Percentiles rank a stretch among this genome's conserved stretches.
Conservation (phyloP, 2,329 filamentous ascomycete genomes). For the Ceratocystis ficicola region DNA sequence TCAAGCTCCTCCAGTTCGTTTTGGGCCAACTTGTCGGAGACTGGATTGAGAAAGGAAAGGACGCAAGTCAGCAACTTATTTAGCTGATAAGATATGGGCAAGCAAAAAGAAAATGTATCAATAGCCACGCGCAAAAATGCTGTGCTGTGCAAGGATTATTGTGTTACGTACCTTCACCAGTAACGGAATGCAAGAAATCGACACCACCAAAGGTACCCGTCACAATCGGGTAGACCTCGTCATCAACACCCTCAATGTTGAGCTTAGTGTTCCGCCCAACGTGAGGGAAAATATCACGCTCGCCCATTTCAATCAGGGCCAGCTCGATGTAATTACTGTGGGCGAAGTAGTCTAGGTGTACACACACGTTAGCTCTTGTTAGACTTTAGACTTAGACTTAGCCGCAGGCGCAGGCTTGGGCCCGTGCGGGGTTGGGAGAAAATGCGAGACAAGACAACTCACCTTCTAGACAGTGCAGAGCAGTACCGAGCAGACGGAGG, state of each 20-base stretch:
- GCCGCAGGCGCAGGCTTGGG: not conserved
- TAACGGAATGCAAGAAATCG: slow-evolving; percentile 84
- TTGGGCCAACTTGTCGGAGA: slow-evolving; percentile 81
- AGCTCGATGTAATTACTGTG: slow-evolving; percentile 91
- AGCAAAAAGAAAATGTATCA: not conserved
- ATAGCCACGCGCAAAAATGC: not conserved
- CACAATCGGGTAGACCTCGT: slow-evolving; percentile 64
- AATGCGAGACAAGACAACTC: slow-evolving; percentile 23
- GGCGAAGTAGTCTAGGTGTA: slow-evolving; percentile 60
- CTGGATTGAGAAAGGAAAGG: slow-evolving; percentile 28
- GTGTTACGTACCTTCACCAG: slow-evolving; percentile 42
- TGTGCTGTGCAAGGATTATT: not conserved
- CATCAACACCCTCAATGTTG: slow-evolving; percentile 51
- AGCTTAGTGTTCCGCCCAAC: slow-evolving; percentile 65
- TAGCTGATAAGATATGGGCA: not conserved
- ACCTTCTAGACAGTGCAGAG: slow-evolving; percentile 77
- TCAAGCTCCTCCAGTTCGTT: slow-evolving; percentile 84
- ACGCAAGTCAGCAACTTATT: not conserved
- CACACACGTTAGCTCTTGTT: not conserved
- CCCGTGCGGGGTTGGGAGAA: slow-evolving; percentile 10
- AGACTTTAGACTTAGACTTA: not conserved
- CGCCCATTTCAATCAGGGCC: slow-evolving; percentile 74
- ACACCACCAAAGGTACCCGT: slow-evolving; percentile 93
- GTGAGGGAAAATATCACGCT: slow-evolving; percentile 71
- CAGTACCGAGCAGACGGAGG: slow-evolving; percentile 74